Evolutionary conservation across 2,329 filamentous ascomycete genomes (phyloP), one percentile per base, ranked within the genome.

Genomic region (Xylariaceae sp.): DNA sequence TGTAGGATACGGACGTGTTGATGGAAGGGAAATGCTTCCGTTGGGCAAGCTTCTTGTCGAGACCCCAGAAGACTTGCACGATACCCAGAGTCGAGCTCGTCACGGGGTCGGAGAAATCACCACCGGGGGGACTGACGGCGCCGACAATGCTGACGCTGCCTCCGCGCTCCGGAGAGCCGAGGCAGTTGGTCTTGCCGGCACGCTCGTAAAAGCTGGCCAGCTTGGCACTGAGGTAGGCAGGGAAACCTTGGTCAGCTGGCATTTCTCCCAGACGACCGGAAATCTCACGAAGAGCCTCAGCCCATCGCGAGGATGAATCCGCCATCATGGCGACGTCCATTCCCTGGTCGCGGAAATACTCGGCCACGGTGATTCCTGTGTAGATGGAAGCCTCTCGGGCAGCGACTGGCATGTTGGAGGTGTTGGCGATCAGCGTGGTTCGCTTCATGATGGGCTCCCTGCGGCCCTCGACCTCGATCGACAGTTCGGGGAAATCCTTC

Each of bases 391-490:
- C 92, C 64, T 98, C 92, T 67, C 92, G 87, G 41, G 92, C 92
- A 45, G 92, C 92, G 55, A 98, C 92, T 42, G 92, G 92, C 92
- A 98, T 98, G 73, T 98, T 98, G 52, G 92, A 98, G 27, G 92
- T 98, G 67, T 98, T 98, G 61, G 92, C 92, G 57, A 98, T 96
- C 41, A 98, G 75, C 15, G 88, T 93, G 12, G 92, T 98, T 61
- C 92, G 90, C 78, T 98, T 98, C 92, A 98, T 98, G 70, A 98
- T 98, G 49, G 90, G 89, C 61, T 98, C 92, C 65, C 90, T 83
- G 57, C 90, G 87, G 52, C 92, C 92, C 27, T 94, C 83, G 50
- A 96, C 79, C 13, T 93, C 83, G 57, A 98, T 98, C 30, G 85
- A 84, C 46, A 98, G 84, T 75, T 96, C 89, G 39, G 92, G 92